phyloP scores from a whole-genome alignment of 805 yeast species.

The Saccharomycopsis sp. region DNA sequence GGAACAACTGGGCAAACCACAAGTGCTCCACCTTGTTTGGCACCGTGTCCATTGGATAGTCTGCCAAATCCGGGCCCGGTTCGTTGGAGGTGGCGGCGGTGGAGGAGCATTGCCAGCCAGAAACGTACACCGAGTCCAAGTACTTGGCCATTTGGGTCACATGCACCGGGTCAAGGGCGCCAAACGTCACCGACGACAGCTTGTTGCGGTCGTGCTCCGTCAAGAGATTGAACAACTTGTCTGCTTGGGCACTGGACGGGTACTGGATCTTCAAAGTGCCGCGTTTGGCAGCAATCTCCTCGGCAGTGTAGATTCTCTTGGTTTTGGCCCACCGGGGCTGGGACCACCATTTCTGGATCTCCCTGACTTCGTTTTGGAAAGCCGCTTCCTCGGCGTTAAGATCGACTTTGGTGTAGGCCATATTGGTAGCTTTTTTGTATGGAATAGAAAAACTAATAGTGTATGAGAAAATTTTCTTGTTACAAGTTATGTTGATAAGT shows the following conservation, averaged over 20 bases:
- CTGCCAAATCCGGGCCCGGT: conserved; percentile 98
- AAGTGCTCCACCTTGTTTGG: conserved; percentile 97
- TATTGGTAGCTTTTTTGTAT: conserved; percentile 1
- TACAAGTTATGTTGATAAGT: no score
- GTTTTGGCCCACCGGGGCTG: conserved; percentile 86
- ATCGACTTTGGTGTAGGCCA: conserved; percentile 49
- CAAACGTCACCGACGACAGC: conserved; percentile 82
- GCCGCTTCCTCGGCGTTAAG: conserved; percentile 51
- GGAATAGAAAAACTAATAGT: no score
- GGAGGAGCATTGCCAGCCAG: conserved; percentile 98
- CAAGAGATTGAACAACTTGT: conserved; percentile 65
- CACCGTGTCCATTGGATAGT: conserved; percentile 97
- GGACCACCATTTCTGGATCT: conserved; percentile 84
- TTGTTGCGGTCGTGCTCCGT: conserved; percentile 62
- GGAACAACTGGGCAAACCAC: conserved; percentile 94
- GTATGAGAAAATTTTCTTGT: no score
- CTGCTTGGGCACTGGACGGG: conserved; percentile 73
- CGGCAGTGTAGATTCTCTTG: conserved; percentile 80
- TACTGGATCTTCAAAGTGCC: conserved; percentile 66
- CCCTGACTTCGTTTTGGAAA: conserved; percentile 61
- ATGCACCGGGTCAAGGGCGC: conserved; percentile 94
- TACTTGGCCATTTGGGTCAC: conserved; percentile 95
- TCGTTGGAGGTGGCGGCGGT: conserved; percentile 96
- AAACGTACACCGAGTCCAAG: conserved; percentile 84
- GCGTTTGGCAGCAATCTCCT: conserved; percentile 83